Percentiles rank a stretch among this genome's conserved stretches.
Evolutionary conservation across 495 filamentous ascomycete genomes (phyloP).

Genomic region (Penicillium argentinense): DNA sequence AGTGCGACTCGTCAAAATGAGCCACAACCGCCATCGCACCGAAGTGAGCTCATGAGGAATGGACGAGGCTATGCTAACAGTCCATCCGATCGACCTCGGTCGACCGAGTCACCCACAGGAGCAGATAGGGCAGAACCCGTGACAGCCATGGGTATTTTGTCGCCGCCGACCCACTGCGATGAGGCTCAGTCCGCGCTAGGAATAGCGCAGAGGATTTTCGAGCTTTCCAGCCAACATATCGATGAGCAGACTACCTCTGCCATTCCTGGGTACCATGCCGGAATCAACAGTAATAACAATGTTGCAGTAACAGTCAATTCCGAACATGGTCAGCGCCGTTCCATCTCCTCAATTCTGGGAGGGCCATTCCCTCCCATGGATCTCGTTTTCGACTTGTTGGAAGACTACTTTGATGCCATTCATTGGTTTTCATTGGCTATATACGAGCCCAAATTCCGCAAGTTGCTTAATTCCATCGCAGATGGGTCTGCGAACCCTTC

Average conservation of each 20-base stretch:
- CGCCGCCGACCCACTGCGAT: conserved; percentile 13
- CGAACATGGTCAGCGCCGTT: not conserved
- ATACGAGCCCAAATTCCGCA: conserved; percentile 32
- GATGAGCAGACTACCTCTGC: conserved; percentile 28
- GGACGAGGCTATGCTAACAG: not conserved
- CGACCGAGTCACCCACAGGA: not conserved
- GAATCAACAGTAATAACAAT: conserved; percentile 1
- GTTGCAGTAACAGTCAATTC: conserved; percentile 2
- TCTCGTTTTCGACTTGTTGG: conserved; percentile 19
- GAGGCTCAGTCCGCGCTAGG: conserved; percentile 29
- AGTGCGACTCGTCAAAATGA: no score
- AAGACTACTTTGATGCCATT: conserved; percentile 34
- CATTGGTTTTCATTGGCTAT: conserved; percentile 37
- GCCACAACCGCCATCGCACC: not conserved
- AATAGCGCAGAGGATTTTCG: conserved; percentile 26
- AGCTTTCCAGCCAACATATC: conserved; percentile 21
- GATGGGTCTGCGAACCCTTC: conserved; percentile 27
- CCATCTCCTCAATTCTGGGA: conserved; percentile 22
- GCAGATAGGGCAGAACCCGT: not conserved
- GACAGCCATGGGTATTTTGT: not conserved
- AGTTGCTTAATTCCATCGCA: conserved; percentile 19
- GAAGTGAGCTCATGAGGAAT: not conserved
- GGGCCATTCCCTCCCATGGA: conserved; percentile 18
- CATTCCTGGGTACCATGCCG: conserved; percentile 30
- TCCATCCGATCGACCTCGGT: not conserved